These are phyloP conservation scores for Pythium insidiosum DNA, from an alignment of 352 stramenopile genomes.

Conservation along the genomic window DNA sequence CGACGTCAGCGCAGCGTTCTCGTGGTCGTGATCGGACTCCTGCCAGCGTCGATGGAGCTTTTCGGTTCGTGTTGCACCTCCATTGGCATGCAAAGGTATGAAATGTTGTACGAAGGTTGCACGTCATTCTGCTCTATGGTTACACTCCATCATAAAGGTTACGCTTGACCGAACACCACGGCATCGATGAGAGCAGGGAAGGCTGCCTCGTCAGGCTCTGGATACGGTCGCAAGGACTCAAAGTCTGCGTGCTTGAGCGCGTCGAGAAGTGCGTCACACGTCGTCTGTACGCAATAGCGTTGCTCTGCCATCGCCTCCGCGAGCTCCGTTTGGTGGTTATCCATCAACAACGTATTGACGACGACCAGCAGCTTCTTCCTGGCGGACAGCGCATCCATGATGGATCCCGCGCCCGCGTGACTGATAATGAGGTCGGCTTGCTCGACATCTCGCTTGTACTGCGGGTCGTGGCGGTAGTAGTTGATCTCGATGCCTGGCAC, in stretches of 20 bases:
- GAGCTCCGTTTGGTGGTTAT: constrained; percentile 97
- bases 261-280: constrained; percentile 21
- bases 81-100: no score
- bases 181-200: constrained; percentile 65
- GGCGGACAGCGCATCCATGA: constrained; percentile 87
- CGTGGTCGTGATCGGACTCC: no score
- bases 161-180: constrained; percentile 26
- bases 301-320: constrained; percentile 86
- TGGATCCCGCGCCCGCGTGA: constrained; percentile 91
- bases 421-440: constrained; percentile 91
- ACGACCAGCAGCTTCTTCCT: constrained; percentile 88
- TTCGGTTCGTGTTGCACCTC: no score
- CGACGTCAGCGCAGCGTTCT: no score
- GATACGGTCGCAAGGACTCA: constrained; percentile 37
- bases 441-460: constrained; percentile 87
- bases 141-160: no score
- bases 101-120: no score
- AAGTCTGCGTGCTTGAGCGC: constrained; percentile 34
- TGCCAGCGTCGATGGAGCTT: no score
- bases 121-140: no score
- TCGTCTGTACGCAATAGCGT: constrained; percentile 52
- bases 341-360: constrained; percentile 94
- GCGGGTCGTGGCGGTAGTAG: constrained; percentile 88
- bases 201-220: constrained; percentile 39
- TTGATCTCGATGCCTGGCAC: constrained; percentile 29